phyloP scores from a whole-genome alignment of 1,139 yeast species.

The Saccharomyces uvarum region DNA sequence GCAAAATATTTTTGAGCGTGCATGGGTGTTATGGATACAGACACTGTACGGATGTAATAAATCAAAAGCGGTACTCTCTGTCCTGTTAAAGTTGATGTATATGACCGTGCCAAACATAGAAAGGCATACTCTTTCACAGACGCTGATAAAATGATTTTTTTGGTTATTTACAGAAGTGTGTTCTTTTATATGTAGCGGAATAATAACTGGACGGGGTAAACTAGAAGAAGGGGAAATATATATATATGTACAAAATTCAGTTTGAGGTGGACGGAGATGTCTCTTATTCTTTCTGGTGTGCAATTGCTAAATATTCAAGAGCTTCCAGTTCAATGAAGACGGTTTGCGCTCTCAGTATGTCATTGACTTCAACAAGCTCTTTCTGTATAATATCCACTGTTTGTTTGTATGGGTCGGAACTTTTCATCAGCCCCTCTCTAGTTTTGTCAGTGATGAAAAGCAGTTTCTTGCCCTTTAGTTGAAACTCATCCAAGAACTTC shows the following conservation, averaged over 20 bases:
- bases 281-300: slow-evolving; percentile 4
- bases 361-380: slow-evolving; percentile 80
- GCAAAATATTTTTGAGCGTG: slow-evolving; percentile 4
- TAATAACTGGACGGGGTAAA: background rate
- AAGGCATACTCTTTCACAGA: background rate
- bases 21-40: background rate
- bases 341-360: slow-evolving; percentile 71
- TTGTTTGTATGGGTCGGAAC: slow-evolving; percentile 39
- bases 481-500: slow-evolving; percentile 52
- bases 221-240: background rate
- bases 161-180: background rate
- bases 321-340: slow-evolving; percentile 70
- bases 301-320: slow-evolving; percentile 44
- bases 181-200: background rate
- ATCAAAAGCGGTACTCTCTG: background rate
- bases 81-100: background rate
- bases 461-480: slow-evolving; percentile 47
- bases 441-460: slow-evolving; percentile 47
- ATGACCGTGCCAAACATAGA: background rate
- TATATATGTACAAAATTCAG: background rate
- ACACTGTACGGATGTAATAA: background rate
- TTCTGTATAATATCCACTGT: slow-evolving; percentile 62
- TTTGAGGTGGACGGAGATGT: background rate
- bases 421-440: slow-evolving; percentile 28
- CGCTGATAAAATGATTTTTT: background rate